A percentile compares a stretch with the other conserved stretches of the same genome.
Evolutionary conservation across 208 protist genomes (phyloP).

Genomic region (Crithidia acanthocephali): DNA sequence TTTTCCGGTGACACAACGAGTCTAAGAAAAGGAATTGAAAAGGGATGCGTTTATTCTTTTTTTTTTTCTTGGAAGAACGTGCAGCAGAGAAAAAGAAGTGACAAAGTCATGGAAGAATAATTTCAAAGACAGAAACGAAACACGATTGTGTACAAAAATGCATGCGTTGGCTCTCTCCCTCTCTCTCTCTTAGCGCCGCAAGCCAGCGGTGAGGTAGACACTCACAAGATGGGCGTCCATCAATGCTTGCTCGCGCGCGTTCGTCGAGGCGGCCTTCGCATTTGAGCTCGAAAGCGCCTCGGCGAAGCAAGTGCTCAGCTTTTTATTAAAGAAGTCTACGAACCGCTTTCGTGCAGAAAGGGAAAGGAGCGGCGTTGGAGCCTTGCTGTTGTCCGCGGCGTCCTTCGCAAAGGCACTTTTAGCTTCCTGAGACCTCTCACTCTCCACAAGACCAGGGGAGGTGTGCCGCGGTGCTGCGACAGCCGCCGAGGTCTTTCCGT

Average conservation of each 20-base stretch:
- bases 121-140: not conserved
- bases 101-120: not conserved
- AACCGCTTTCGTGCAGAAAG: not conserved
- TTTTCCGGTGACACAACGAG: not conserved
- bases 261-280: not conserved
- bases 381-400: not conserved
- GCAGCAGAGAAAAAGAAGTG: not conserved
- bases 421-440: not conserved
- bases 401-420: not conserved
- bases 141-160: not conserved
- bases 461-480: not conserved
- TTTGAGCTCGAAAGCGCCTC: not conserved
- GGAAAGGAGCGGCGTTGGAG: not conserved
- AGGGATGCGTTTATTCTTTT: no score
- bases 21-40: not conserved
- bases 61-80: not conserved
- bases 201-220: conserved; percentile 8
- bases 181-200: not conserved
- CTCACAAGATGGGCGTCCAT: conserved; percentile 17
- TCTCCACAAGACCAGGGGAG: not conserved
- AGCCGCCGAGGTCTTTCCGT: not conserved
- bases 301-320: conserved; percentile 15
- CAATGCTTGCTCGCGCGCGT: conserved; percentile 18
- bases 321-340: conserved; percentile 7
- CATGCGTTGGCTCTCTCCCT: not conserved